phyloP scores from a whole-genome alignment of 331 rosid genomes.

The Arachis monticola region DNA sequence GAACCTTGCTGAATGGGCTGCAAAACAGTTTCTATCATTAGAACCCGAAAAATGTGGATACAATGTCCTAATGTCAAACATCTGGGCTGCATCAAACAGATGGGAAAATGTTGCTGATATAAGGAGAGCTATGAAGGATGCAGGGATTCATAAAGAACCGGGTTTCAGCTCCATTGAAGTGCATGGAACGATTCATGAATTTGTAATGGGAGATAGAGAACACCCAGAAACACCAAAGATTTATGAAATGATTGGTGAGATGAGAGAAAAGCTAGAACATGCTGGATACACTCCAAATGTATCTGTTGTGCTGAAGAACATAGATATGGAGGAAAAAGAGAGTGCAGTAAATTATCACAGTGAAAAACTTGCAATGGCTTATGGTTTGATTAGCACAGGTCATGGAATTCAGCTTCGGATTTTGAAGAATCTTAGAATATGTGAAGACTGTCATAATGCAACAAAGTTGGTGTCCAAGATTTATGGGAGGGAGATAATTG shows the following conservation, averaged over 20 bases:
- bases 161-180: constrained; percentile 72
- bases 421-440: constrained; percentile 68
- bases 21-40: constrained; percentile 58
- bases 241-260: constrained; percentile 63
- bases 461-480: constrained; percentile 66
- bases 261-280: constrained; percentile 56
- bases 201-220: constrained; percentile 59
- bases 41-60: constrained; percentile 62
- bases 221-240: constrained; percentile 54
- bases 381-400: constrained; percentile 61
- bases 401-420: constrained; percentile 59
- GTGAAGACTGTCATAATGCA: constrained; percentile 69
- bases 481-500: constrained; percentile 62
- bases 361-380: constrained; percentile 75
- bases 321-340: constrained; percentile 68
- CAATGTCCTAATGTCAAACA: constrained; percentile 68
- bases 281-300: constrained; percentile 46
- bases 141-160: constrained; percentile 61
- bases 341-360: constrained; percentile 37
- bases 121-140: constrained; percentile 56
- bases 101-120: constrained; percentile 64
- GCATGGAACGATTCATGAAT: constrained; percentile 64
- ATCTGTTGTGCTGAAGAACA: not conserved
- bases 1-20: constrained; percentile 62
- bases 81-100: constrained; percentile 63